Base-by-base conservation (phyloP, 1,284 basidiomycete species). In the Cryptococcus sp. region DNA sequence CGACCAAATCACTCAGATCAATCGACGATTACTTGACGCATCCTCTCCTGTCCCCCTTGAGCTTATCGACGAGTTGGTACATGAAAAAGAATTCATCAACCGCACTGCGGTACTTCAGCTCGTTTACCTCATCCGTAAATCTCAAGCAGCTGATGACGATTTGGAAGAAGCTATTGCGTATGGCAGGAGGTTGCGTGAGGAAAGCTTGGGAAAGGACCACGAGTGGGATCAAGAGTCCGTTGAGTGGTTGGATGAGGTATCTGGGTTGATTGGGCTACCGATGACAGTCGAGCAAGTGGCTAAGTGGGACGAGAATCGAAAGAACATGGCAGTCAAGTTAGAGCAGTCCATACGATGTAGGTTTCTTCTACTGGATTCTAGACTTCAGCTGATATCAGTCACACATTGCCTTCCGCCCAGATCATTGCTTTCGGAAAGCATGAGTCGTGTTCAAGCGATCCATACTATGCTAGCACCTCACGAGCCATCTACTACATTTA, bases 161-260 rank as follows among this genome's bases (percentile, higher is more conserved):
- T 19, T 50, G 39, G 42, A 48, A 11, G 21, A 50, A 13, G 49
- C 49, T 7, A 2, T 58, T 18, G 37, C 43, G 24, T 37, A 46
- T n/a, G 50, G 50, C 10, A 43, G 32, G 36, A 41, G 13, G 2
- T 22, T 59, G 31, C 18, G 48, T 23, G 43, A 28, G 22, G 16
- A 36, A 48, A 41, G 24, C 31, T 11, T 5, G 11, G 11, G 28
- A 28, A 28, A 28, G 28, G 28, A 5, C 28, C 28, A 28, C 11
- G 28, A 28, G 28, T 28, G 28, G 28, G 28, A 28, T 28, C 11
- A 28, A 5, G 28, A 4, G 4, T 28, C 28, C 5, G 5, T 28
- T 14, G 36, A 16, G 36, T 39, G 36, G 14, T 14, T 39, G 36
- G 36, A 39, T 19, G 36, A 39, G 16, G 36, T 14, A 4, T 16